phyloP scores from a whole-genome alignment of 371 early-diverging fungal genomes.

The Blakeslea trispora region DNA sequence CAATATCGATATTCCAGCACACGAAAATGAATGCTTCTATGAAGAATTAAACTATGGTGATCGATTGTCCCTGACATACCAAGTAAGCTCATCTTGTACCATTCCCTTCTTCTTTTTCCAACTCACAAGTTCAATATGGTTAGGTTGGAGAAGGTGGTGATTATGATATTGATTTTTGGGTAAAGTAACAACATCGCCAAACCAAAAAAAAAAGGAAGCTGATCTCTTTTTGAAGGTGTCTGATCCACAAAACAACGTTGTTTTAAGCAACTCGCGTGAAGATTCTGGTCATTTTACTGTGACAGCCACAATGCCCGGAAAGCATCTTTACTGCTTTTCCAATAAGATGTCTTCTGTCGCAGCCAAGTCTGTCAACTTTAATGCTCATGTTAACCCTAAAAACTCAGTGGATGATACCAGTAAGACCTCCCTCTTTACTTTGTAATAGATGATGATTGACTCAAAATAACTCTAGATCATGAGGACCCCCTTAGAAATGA shows the following conservation, averaged over 20 bases:
- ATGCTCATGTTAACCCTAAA: slow-evolving; percentile 42
- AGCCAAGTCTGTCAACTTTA: slow-evolving; percentile 60
- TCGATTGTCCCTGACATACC: slow-evolving; percentile 64
- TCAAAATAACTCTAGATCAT: slow-evolving; percentile 34
- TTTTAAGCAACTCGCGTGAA: slow-evolving; percentile 50
- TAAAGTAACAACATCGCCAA: slow-evolving; percentile 5
- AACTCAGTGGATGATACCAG: slow-evolving; percentile 26
- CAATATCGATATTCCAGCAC: slow-evolving; percentile 52
- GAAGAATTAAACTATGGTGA: slow-evolving; percentile 62
- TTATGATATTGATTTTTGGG: slow-evolving; percentile 70
- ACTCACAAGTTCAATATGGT: background rate
- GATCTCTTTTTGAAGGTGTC: slow-evolving; percentile 48
- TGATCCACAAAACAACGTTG: slow-evolving; percentile 49
- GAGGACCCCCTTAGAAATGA: slow-evolving; percentile 68
- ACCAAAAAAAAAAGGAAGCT: background rate
- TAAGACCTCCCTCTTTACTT: too few relatives aligned
- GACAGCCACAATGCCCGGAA: slow-evolving; percentile 56
- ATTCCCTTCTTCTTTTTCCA: background rate
- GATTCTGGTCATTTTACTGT: slow-evolving; percentile 57
- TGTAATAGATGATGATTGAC: too few relatives aligned
- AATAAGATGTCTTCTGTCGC: slow-evolving; percentile 59
- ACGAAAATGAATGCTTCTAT: slow-evolving; percentile 62
- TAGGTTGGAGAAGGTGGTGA: slow-evolving; percentile 73
- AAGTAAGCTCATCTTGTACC: slow-evolving; percentile 34
- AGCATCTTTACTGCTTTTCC: slow-evolving; percentile 77